phyloP scores from a whole-genome alignment of 495 filamentous ascomycete species.

The Cryomyces minteri region DNA sequence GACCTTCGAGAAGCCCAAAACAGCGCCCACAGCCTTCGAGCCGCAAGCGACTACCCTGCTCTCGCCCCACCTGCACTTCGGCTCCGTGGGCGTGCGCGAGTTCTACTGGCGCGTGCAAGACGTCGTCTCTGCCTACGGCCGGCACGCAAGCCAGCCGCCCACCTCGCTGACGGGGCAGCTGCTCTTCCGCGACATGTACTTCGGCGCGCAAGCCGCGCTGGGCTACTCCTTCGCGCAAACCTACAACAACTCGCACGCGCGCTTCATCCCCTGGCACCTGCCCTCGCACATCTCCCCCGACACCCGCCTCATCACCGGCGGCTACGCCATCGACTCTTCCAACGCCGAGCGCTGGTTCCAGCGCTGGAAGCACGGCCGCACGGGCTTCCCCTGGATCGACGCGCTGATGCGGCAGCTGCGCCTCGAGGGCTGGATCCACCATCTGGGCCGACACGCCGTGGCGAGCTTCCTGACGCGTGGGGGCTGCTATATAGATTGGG shows the following conservation, averaged over 20 bases:
- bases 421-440: conserved; percentile 55
- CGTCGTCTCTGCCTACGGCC: conserved; percentile 27
- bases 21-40: conserved; percentile 47
- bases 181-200: conserved; percentile 62
- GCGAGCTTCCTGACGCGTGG: conserved; percentile 57
- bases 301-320: conserved; percentile 24
- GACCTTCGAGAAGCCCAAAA: conserved; percentile 50
- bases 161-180: conserved; percentile 48
- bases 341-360: conserved; percentile 41
- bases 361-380: conserved; percentile 44
- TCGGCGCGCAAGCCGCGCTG: conserved; percentile 46
- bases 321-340: conserved; percentile 35
- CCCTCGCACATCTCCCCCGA: conserved; percentile 30
- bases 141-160: conserved; percentile 30
- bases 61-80: conserved; percentile 55
- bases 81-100: conserved; percentile 37
- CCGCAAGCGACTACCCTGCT: conserved; percentile 51
- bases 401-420: conserved; percentile 56
- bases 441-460: conserved; percentile 50
- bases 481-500: conserved; percentile 56
- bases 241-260: conserved; percentile 35
- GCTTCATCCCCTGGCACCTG: conserved; percentile 56
- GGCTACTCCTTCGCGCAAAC: conserved; percentile 39
- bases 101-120: conserved; percentile 50
- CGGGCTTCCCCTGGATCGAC: conserved; percentile 59